phyloP scores from a whole-genome alignment of 768 basidiomycete genomes.

The Boletus insuetus region DNA sequence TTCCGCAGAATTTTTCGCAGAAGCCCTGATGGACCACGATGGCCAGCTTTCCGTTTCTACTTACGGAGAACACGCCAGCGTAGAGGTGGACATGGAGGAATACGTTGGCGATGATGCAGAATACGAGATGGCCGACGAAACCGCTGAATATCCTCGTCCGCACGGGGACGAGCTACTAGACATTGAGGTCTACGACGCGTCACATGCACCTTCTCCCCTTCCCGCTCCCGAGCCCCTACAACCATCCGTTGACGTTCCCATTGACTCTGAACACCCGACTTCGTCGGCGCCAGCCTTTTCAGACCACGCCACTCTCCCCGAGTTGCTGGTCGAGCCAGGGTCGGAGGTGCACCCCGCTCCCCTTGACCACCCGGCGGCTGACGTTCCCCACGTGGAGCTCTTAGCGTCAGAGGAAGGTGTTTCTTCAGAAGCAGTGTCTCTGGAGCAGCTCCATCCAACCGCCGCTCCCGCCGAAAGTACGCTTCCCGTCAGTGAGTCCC shows the following conservation, averaged over 20 bases:
- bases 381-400: slow-evolving; percentile 16
- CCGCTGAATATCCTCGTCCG: slow-evolving; percentile 21
- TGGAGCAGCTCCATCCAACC: slow-evolving; percentile 5
- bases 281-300: not conserved
- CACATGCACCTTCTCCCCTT: slow-evolving; percentile 31
- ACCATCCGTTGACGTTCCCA: slow-evolving; percentile 12
- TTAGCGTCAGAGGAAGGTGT: slow-evolving; percentile 5
- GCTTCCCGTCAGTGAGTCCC: slow-evolving; percentile 20
- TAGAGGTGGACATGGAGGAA: slow-evolving; percentile 69
- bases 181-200: slow-evolving; percentile 42
- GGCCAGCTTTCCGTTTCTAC: slow-evolving; percentile 26
- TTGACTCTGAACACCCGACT: slow-evolving; percentile 15
- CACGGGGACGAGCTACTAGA: slow-evolving; percentile 33
- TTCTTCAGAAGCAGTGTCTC: slow-evolving; percentile 4
- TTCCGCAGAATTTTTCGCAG: slow-evolving; percentile 48
- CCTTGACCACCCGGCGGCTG: slow-evolving; percentile 17
- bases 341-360: slow-evolving; percentile 9
- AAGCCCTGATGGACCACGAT: slow-evolving; percentile 63
- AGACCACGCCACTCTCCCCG: slow-evolving; percentile 6
- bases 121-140: slow-evolving; percentile 43
- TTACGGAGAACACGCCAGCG: slow-evolving; percentile 37
- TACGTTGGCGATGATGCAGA: slow-evolving; percentile 47
- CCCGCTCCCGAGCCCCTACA: slow-evolving; percentile 13
- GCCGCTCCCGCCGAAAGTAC: slow-evolving; percentile 5
- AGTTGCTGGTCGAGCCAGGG: slow-evolving; percentile 5